Conservation (phyloP, 2,329 filamentous ascomycete genomes). For the Rutstroemia sp. region DNA sequence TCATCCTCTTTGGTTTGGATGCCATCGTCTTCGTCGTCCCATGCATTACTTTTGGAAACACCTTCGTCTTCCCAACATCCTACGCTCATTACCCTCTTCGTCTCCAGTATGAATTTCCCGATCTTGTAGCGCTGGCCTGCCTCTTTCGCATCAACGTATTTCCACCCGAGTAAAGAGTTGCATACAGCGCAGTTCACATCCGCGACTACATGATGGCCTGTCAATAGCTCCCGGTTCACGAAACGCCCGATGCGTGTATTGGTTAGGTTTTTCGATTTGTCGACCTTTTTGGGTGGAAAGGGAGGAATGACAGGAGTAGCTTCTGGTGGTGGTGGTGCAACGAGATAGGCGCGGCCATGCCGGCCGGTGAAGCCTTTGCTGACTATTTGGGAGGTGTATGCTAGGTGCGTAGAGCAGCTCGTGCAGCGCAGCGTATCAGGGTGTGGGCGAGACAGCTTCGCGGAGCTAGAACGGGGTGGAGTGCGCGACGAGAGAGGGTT, state of each 20-base stretch:
- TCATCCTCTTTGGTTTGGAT: conserved; percentile 35
- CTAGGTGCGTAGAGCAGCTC: conserved; percentile 53
- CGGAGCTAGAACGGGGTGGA: background rate
- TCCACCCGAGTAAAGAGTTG: conserved; percentile 54
- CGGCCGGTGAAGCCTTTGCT: conserved; percentile 61
- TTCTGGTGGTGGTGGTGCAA: conserved; percentile 33
- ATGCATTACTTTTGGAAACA: conserved; percentile 3
- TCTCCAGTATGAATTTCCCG: conserved; percentile 62
- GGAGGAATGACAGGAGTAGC: conserved; percentile 2
- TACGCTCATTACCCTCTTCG: conserved; percentile 45
- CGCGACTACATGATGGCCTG: conserved; percentile 56
- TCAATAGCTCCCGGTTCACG: conserved; percentile 51
- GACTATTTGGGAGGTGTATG: conserved; percentile 52
- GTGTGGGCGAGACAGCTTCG: conserved; percentile 34
- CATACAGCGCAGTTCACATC: conserved; percentile 55
- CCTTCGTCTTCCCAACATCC: conserved; percentile 45
- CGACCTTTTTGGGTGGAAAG: conserved; percentile 7
- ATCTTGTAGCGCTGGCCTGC: conserved; percentile 57
- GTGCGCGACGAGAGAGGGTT: background rate
- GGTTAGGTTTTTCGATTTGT: conserved; percentile 32
- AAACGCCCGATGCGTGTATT: conserved; percentile 49
- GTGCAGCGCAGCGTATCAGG: conserved; percentile 53
- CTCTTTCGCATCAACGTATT: conserved; percentile 58
- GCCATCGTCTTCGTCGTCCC: conserved; percentile 8
- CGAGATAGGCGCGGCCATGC: conserved; percentile 56